phyloP scores from a whole-genome alignment of 2,329 filamentous ascomycete genomes.

The Cercospora sojina region DNA sequence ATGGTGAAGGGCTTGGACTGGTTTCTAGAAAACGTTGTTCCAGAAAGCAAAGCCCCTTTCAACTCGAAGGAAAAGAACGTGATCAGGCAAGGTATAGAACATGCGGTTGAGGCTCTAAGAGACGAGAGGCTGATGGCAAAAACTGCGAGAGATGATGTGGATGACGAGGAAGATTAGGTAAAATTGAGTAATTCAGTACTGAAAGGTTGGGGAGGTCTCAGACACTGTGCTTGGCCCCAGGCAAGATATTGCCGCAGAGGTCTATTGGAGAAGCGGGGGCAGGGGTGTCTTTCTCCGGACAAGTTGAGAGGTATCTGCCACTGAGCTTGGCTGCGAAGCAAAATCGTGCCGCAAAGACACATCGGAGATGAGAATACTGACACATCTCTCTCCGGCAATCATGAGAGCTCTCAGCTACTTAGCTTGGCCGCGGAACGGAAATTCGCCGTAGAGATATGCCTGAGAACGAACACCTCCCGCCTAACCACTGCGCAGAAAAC shows the following conservation, averaged over 20 bases:
- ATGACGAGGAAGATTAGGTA: not conserved
- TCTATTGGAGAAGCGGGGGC: not conserved
- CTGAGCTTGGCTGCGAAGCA: not conserved
- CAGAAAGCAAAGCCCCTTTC: constrained; percentile 58
- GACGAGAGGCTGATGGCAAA: constrained; percentile 16
- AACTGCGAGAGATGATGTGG: not conserved
- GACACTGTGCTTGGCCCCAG: not conserved
- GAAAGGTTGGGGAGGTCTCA: not conserved
- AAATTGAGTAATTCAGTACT: not conserved
- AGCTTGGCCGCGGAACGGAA: not conserved
- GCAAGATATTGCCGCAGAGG: not conserved
- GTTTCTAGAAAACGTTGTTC: constrained; percentile 74
- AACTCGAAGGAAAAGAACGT: constrained; percentile 54
- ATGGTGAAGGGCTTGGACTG: constrained; percentile 74
- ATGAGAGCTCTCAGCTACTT: not conserved
- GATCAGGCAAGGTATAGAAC: constrained; percentile 47
- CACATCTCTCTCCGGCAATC: not conserved
- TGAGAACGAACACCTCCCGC: not conserved
- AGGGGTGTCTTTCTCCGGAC: not conserved
- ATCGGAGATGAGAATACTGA: not conserved
- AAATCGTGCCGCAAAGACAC: not conserved
- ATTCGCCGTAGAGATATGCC: not conserved
- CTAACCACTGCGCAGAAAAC: too few species aligned
- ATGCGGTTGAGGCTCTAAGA: constrained; percentile 30
- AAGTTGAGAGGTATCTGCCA: not conserved